Evolutionary conservation across 2,329 filamentous ascomycete genomes (phyloP).

Genomic region (Xenoacremonium recifei): DNA sequence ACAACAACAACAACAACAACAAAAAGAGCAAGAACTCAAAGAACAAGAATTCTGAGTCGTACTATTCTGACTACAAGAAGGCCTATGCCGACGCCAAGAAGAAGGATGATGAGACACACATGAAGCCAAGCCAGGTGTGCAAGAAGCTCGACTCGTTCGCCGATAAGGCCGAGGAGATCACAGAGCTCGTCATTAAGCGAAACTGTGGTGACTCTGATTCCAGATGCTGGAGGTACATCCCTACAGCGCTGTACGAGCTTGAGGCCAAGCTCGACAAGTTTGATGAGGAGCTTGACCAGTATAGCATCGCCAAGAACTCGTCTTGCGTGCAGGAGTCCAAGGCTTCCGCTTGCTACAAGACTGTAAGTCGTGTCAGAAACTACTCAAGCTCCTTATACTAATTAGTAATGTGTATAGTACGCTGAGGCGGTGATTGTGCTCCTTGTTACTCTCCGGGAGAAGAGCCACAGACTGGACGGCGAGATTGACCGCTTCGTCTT

Average conservation of each 20-base stretch:
- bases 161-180: conserved; percentile 21
- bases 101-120: too few species aligned
- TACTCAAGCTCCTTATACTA: neutral
- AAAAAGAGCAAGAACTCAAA: too few species aligned
- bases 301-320: conserved; percentile 23
- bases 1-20: too few species aligned
- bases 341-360: conserved; percentile 26
- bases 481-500: conserved; percentile 26
- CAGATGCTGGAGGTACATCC: conserved; percentile 25
- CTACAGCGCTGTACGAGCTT: conserved; percentile 22
- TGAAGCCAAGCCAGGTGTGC: conserved; percentile 18
- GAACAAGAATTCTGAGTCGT: too few species aligned
- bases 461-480: conserved; percentile 24
- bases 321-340: conserved; percentile 20
- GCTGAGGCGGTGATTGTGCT: conserved; percentile 27
- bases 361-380: conserved; percentile 6
- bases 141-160: conserved; percentile 22
- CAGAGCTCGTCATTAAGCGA: conserved; percentile 15
- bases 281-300: conserved; percentile 25
- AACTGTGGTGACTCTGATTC: conserved; percentile 5
- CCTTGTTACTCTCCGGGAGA: conserved; percentile 22
- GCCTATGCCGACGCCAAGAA: too few species aligned
- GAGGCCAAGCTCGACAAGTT: conserved; percentile 27
- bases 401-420: conserved; percentile 17
- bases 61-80: too few species aligned